Percentiles rank a stretch among this genome's conserved stretches.
Evolutionary conservation across 129 eudicot species (phyloP).

Genomic region (Chrysanthemum seticuspe): DNA sequence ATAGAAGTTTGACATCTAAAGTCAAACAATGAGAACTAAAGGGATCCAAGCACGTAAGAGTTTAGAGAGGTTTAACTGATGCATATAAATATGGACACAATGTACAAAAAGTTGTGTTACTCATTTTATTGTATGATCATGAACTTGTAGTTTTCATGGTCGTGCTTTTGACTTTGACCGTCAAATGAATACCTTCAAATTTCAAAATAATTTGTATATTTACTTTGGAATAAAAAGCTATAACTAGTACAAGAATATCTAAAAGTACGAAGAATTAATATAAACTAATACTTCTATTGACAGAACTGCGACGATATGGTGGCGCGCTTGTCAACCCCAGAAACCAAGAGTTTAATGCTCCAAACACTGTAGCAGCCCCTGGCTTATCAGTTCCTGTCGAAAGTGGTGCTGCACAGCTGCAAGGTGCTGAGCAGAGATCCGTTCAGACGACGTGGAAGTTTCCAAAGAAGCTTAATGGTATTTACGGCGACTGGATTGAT

Average conservation of each 20-base stretch:
- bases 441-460: conserved; percentile 48
- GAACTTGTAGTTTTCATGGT: not conserved
- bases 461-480: conserved; percentile 68
- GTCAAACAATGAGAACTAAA: not conserved
- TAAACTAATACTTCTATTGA: conserved; percentile 20
- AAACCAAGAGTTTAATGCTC: conserved; percentile 37
- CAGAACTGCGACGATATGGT: conserved; percentile 72
- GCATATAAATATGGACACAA: no score
- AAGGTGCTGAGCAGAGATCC: conserved; percentile 41
- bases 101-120: no score
- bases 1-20: not conserved
- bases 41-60: no score
- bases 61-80: no score
- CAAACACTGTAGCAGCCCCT: conserved; percentile 37
- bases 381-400: conserved; percentile 44
- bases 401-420: conserved; percentile 47
- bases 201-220: no score
- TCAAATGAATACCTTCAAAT: no score
- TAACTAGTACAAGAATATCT: not conserved
- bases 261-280: not conserved
- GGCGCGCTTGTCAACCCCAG: conserved; percentile 50
- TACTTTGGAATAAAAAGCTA: no score
- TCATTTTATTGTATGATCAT: no score
- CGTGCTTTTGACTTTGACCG: no score
- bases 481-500: conserved; percentile 96